Percentiles rank a stretch among this genome's conserved stretches.
Conservation (phyloP, 805 yeast species). For the Vanderwaltozyma verrucispora region DNA sequence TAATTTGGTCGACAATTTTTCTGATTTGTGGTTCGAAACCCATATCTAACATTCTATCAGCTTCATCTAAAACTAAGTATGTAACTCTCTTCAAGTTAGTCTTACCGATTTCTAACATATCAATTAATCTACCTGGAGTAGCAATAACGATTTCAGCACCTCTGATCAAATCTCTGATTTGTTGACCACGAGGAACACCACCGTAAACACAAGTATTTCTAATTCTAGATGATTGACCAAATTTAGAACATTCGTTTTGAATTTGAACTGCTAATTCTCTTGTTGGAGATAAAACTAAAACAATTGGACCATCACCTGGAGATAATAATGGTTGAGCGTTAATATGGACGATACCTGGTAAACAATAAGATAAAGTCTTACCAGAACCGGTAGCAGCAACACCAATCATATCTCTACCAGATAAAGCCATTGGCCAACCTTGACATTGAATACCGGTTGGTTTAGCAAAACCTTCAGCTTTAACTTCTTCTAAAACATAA, state of each 20-base stretch:
- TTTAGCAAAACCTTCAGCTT: slow-evolving; percentile 81
- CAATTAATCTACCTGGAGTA: slow-evolving; percentile 98
- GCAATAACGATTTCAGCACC: slow-evolving; percentile 96
- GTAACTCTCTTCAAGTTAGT: slow-evolving; percentile 95
- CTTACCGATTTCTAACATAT: slow-evolving; percentile 90
- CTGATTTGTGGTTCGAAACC: slow-evolving; percentile 99
- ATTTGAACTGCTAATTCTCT: slow-evolving; percentile 98
- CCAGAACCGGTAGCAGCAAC: slow-evolving; percentile 99
- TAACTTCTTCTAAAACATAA: slow-evolving; percentile 81
- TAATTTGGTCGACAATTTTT: slow-evolving; percentile 93
- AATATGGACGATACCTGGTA: slow-evolving; percentile 95
- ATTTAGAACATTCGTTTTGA: slow-evolving; percentile 91
- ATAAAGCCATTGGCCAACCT: slow-evolving; percentile 99
- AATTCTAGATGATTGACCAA: slow-evolving; percentile 84
- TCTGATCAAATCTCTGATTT: slow-evolving; percentile 88
- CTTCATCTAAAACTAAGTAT: slow-evolving; percentile 95
- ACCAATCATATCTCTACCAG: slow-evolving; percentile 99
- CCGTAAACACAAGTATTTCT: slow-evolving; percentile 98
- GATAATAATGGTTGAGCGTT: slow-evolving; percentile 92
- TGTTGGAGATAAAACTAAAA: slow-evolving; percentile 94
- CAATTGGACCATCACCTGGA: slow-evolving; percentile 98
- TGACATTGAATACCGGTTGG: slow-evolving; percentile 98
- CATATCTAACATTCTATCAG: slow-evolving; percentile 99
- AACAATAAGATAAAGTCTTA: slow-evolving; percentile 92
- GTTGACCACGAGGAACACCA: slow-evolving; percentile 98